Percentiles rank a stretch among this genome's conserved stretches.
phyloP scores from a whole-genome alignment of 2,329 filamentous ascomycete species.

The Fusarium paranaense region DNA sequence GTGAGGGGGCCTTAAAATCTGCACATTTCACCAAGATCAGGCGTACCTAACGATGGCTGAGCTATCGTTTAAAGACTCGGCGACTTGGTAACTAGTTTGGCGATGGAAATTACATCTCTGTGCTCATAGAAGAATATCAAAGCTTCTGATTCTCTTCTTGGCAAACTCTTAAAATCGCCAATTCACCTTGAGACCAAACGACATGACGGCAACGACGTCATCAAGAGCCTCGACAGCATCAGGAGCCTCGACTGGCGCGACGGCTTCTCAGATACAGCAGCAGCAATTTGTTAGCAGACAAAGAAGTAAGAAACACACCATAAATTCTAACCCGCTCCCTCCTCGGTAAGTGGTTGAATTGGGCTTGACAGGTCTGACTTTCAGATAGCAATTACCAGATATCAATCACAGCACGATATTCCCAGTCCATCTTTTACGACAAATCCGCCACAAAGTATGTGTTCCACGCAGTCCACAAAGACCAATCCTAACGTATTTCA shows the following conservation, averaged over 20 bases:
- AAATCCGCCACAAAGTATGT: not conserved
- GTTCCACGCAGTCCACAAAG: no score
- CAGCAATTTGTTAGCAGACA: not conserved
- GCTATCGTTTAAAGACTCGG: not conserved
- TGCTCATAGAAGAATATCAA: not conserved
- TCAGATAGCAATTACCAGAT: not conserved
- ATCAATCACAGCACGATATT: not conserved
- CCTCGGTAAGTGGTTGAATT: not conserved
- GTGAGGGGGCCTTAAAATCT: not conserved
- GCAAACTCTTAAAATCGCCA: not conserved
- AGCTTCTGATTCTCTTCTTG: not conserved
- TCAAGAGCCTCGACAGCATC: not conserved
- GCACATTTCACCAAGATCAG: not conserved
- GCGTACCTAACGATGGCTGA: not conserved
- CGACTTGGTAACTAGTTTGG: not conserved
- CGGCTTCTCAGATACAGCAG: not conserved
- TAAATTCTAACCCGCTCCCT: not conserved
- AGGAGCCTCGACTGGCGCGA: not conserved
- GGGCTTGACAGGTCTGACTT: not conserved
- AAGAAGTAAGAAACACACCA: not conserved
- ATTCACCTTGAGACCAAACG: not conserved
- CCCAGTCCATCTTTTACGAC: not conserved
- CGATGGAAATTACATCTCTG: not conserved
- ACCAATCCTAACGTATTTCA: no score
- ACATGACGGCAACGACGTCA: not conserved